These are phyloP conservation scores for Aureobasidium namibiae DNA, from an alignment of 2,329 filamentous ascomycete species.

Conservation along the genomic window DNA sequence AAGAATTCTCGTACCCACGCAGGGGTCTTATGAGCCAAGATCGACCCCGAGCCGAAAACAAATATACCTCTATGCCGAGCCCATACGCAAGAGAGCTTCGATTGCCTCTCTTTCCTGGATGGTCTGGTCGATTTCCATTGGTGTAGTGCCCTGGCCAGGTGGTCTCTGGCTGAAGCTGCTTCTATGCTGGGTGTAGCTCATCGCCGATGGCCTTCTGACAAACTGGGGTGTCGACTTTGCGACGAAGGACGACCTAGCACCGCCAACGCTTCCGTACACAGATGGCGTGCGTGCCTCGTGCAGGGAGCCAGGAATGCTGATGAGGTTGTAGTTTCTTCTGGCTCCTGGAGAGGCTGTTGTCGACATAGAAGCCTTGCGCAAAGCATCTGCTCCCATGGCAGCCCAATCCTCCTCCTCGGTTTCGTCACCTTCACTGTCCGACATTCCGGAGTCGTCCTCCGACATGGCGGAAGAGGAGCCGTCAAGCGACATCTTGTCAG, in stretches of 20 bases:
- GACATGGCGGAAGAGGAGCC: constrained; percentile 61
- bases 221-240: constrained; percentile 7
- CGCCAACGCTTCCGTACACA: constrained; percentile 8
- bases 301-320: constrained; percentile 14
- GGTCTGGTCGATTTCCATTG: constrained; percentile 31
- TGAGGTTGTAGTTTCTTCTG: constrained; percentile 17
- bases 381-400: constrained; percentile 73
- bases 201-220: constrained; percentile 8
- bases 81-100: constrained; percentile 71
- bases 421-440: constrained; percentile 47
- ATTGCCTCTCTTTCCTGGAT: constrained; percentile 74
- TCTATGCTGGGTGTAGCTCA: not conserved
- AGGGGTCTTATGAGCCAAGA: not conserved
- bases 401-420: constrained; percentile 98
- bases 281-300: constrained; percentile 13
- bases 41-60: not conserved
- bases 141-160: not conserved
- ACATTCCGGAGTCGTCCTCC: constrained; percentile 50
- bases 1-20: not conserved
- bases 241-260: constrained; percentile 13
- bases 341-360: constrained; percentile 18
- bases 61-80: constrained; percentile 46
- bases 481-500: constrained; percentile 89
- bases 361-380: constrained; percentile 55
- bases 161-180: not conserved